Evolutionary conservation across 2,329 filamentous ascomycete genomes (phyloP).

Genomic region (Phoma herbarum): DNA sequence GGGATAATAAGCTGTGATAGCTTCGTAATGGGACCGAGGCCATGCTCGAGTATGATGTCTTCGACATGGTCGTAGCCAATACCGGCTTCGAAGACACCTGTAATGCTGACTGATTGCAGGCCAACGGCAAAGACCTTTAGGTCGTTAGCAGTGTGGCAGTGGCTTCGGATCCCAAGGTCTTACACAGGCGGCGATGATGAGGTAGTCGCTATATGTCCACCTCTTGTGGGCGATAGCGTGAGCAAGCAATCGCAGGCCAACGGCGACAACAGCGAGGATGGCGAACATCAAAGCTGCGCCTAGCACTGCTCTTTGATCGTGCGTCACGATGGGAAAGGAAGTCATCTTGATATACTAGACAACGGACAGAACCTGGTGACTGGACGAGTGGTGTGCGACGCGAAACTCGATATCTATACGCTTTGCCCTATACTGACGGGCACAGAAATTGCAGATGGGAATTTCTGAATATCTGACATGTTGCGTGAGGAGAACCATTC

Average conservation of each 20-base stretch:
- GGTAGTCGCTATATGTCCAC: not conserved
- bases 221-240: not conserved
- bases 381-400: not conserved
- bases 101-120: constrained; percentile 1
- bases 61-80: not conserved
- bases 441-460: not conserved
- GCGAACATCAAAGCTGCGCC: not conserved
- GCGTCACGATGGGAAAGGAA: not conserved
- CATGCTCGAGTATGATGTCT: not conserved
- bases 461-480: not conserved
- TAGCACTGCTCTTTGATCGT: not conserved
- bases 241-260: not conserved
- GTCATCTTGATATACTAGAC: not conserved
- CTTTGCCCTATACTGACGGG: not conserved
- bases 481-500: not conserved
- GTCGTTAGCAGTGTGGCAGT: not conserved
- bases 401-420: not conserved
- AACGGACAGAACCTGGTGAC: not conserved
- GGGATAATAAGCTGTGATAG: not conserved
- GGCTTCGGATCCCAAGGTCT: not conserved
- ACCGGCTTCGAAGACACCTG: not conserved
- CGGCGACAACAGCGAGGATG: not conserved
- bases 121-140: not conserved
- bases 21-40: not conserved
- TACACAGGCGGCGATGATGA: not conserved